Conservation (phyloP, 257 asterid species). For the Nicotiana benthamiana region DNA sequence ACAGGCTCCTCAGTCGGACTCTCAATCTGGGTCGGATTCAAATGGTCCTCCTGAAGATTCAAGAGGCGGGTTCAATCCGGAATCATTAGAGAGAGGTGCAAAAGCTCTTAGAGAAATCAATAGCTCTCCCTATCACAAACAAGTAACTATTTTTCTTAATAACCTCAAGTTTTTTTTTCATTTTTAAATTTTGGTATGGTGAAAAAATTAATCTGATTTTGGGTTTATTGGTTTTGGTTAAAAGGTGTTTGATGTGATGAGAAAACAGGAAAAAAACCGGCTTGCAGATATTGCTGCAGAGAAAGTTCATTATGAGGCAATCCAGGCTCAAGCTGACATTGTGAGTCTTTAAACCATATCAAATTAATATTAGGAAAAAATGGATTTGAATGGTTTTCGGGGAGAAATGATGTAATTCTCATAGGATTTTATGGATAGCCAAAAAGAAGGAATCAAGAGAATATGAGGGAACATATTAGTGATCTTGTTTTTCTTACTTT, state of each 20-base stretch:
- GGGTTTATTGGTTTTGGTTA: background rate
- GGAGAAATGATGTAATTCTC: background rate
- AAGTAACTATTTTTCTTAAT: conserved; percentile 23
- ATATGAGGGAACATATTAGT: background rate
- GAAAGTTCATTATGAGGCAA: conserved; percentile 67
- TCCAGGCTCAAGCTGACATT: conserved; percentile 73
- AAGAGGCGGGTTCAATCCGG: conserved; percentile 68
- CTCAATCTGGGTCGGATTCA: conserved; percentile 35
- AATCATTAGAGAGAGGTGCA: conserved; percentile 74
- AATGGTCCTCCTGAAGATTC: conserved; percentile 51
- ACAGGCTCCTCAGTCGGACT: conserved; percentile 21
- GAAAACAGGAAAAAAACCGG: conserved; percentile 79
- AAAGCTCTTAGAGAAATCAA: conserved; percentile 80
- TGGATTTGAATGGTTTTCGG: background rate
- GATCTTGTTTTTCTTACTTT: background rate
- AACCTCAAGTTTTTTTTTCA: no score
- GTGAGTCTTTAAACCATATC: conserved; percentile 30
- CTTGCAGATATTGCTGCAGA: conserved; percentile 71
- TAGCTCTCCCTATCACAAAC: conserved; percentile 44
- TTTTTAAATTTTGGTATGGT: background rate
- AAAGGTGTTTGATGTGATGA: conserved; percentile 81
- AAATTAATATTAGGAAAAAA: no score
- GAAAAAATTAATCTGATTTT: background rate
- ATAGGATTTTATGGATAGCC: background rate
- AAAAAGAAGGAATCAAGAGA: background rate